These are phyloP conservation scores for Clonostachys rhizophaga DNA, from an alignment of 2,329 filamentous ascomycete species.

Conservation along the genomic window DNA sequence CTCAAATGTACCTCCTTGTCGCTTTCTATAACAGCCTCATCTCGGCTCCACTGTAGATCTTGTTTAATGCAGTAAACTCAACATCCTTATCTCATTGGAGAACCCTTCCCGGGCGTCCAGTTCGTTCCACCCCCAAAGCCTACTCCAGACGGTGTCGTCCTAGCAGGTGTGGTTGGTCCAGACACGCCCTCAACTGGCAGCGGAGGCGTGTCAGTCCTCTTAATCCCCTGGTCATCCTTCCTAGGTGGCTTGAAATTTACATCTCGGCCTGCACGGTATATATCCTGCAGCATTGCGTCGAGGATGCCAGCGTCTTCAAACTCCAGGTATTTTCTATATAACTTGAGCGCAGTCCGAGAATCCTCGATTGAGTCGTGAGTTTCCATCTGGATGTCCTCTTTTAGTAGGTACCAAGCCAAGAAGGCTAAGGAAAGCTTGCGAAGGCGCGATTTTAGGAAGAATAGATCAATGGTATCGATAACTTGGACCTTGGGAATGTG, in stretches of 20 bases:
- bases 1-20: too few species aligned
- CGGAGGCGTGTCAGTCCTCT: constrained; percentile 51
- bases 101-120: constrained; percentile 42
- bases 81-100: constrained; percentile 19
- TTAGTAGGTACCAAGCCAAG: constrained; percentile 84
- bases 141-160: constrained; percentile 25
- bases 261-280: constrained; percentile 57
- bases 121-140: constrained; percentile 29
- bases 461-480: constrained; percentile 90
- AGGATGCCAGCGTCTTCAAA: constrained; percentile 82
- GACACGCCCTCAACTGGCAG: constrained; percentile 27
- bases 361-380: constrained; percentile 96
- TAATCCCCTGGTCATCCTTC: constrained; percentile 35
- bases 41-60: too few species aligned
- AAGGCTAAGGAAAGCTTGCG: constrained; percentile 91
- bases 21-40: too few species aligned
- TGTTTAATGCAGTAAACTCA: too few species aligned
- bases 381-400: constrained; percentile 89
- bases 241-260: constrained; percentile 47
- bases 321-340: constrained; percentile 87
- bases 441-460: constrained; percentile 74
- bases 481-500: constrained; percentile 87
- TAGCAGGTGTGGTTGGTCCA: constrained; percentile 41
- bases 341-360: constrained; percentile 80
- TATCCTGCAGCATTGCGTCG: constrained; percentile 78